These are phyloP conservation scores for Schizosaccharomyces versatilis DNA, from an alignment of 1,139 yeast species.

Conservation along the genomic window DNA sequence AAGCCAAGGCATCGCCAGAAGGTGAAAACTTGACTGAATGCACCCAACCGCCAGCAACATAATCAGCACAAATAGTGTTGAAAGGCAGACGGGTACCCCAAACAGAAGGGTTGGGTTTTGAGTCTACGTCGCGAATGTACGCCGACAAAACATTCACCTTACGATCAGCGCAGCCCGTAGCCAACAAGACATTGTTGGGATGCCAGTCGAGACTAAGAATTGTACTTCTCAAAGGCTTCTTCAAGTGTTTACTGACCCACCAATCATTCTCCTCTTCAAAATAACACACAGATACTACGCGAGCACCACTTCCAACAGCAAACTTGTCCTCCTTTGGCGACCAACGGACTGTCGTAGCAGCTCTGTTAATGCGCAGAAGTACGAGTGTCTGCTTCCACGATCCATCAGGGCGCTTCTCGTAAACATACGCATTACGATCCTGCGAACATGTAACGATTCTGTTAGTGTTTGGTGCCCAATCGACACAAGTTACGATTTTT, in stretches of 20 bases:
- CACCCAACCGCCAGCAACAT: conserved; percentile 62
- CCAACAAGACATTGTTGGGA: conserved; percentile 70
- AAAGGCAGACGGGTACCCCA: conserved; percentile 96
- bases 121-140: conserved; percentile 70
- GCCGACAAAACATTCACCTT: conserved; percentile 89
- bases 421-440: conserved; percentile 91
- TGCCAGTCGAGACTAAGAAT: conserved; percentile 82
- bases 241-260: conserved; percentile 97
- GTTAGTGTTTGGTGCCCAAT: conserved; percentile 58
- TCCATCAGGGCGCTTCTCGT: conserved; percentile 52
- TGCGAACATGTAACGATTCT: conserved; percentile 91
- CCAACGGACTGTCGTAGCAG: conserved; percentile 88
- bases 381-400: conserved; percentile 74
- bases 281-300: conserved; percentile 86
- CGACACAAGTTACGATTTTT: conserved; percentile 85
- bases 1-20: conserved; percentile 54
- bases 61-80: conserved; percentile 80
- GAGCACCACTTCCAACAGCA: conserved; percentile 91
- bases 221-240: conserved; percentile 78
- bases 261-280: conserved; percentile 91
- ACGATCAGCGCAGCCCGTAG: conserved; percentile 87
- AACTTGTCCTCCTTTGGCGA: conserved; percentile 80
- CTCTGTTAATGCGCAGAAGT: conserved; percentile 71
- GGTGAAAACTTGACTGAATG: conserved; percentile 81
- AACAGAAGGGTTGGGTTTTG: conserved; percentile 53